phyloP scores from a whole-genome alignment of 2,329 filamentous ascomycete species.

The Apiospora saccharicola region DNA sequence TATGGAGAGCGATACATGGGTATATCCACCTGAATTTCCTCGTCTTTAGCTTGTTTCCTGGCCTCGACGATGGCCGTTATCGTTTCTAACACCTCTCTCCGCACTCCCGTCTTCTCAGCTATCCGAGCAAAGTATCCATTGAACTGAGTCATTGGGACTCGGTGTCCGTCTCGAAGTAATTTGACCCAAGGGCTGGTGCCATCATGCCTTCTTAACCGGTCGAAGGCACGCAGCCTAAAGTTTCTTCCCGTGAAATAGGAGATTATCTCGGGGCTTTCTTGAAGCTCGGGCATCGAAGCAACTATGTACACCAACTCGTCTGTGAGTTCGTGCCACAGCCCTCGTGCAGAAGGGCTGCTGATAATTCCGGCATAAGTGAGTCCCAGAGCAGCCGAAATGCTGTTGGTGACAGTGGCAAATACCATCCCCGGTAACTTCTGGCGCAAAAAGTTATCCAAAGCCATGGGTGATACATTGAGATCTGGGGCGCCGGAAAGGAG shows the following conservation, averaged over 20 bases:
- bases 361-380: conserved; percentile 76
- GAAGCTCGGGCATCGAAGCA: conserved; percentile 75
- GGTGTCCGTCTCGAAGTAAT: conserved; percentile 65
- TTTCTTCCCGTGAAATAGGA: conserved; percentile 64
- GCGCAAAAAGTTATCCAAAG: conserved; percentile 68
- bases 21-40: conserved; percentile 40
- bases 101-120: conserved; percentile 76
- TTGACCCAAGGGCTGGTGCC: conserved; percentile 70
- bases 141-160: conserved; percentile 82
- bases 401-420: conserved; percentile 79
- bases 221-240: conserved; percentile 67
- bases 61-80: conserved; percentile 77
- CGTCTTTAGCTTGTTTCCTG: conserved; percentile 56
- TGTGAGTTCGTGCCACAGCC: conserved; percentile 74
- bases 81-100: conserved; percentile 75
- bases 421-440: conserved; percentile 82
- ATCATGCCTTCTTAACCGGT: conserved; percentile 61
- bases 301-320: conserved; percentile 79
- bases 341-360: conserved; percentile 69
- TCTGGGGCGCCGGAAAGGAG: conserved; percentile 68
- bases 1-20: conserved; percentile 36
- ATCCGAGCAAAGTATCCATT: conserved; percentile 87
- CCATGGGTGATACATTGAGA: conserved; percentile 66
- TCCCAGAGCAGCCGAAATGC: conserved; percentile 81
- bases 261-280: conserved; percentile 63